Evolutionary conservation across 139 green algal genomes (phyloP), one percentile per base, ranked within the genome.

Genomic region (Picochlorum sp.): DNA sequence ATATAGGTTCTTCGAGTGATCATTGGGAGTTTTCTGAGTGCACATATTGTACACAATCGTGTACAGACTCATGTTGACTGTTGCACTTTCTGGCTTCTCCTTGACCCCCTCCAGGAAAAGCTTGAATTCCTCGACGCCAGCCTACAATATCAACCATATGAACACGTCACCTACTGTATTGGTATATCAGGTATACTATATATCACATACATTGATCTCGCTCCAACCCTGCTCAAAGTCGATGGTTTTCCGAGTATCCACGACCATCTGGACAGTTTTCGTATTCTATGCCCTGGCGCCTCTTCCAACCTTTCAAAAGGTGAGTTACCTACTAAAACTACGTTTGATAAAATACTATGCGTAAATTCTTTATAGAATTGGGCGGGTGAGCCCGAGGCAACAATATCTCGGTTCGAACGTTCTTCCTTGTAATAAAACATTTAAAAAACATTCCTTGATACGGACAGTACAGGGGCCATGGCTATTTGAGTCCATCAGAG

Each of bases 1-100:
- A 67, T 99, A 99, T 37, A 99, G 84, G 78, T 92, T 80, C 77
- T 96, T 85, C 6, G 90, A 97, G 72, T 96, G 97, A 66, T 99
- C 94, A 54, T 97, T 81, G 0, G 94, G 94, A 4, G 92, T 88
- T 79, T 99, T 99, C 73, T 99, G 94, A 0, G 94, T 99, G 83
- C 94, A 99, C 94, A 98, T 98, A 76, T 98, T 95, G 83, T 97
- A 97, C 62, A 96, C 95, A 9, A 84, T 95, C 47, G 67, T 75
- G 56, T 79, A 55, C 71, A 15, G 14, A 49, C 15, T 57, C 18
- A 75, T 34, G 26, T 13, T 45, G 56, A 59, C 45, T 49, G 18
- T 49, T n/a, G 8, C n/a, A 63, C 16, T 38, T 37, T 21, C n/a
- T 54, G n/a, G 18, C 47, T 18, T 54, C 11, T 54, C 47, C 3